Evolutionary conservation across 2,329 filamentous ascomycete genomes (phyloP).

Genomic region (Colletotrichum navitas): DNA sequence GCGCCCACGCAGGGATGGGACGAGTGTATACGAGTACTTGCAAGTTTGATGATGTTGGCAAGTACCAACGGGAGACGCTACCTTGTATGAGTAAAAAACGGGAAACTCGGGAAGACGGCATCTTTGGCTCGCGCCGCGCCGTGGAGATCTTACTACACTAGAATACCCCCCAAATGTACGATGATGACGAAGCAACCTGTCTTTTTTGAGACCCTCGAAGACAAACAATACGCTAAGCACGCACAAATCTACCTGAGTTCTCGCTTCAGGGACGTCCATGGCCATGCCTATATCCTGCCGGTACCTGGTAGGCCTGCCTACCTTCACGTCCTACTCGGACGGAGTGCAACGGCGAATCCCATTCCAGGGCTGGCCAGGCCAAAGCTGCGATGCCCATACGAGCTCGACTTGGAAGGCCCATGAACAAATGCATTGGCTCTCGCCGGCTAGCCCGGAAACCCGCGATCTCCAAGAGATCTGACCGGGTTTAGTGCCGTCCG

Average conservation of each 20-base stretch:
- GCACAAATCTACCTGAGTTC: not conserved
- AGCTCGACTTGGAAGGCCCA: not conserved
- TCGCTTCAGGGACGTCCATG: not conserved
- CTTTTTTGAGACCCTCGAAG: not conserved
- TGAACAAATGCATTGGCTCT: not conserved
- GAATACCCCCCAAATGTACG: conserved; percentile 35
- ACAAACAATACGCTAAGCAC: no score
- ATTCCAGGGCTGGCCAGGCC: conserved; percentile 20
- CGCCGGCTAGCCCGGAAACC: not conserved
- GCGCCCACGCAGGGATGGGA: not conserved
- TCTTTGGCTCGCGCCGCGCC: conserved; percentile 9
- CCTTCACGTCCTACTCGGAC: conserved; percentile 15
- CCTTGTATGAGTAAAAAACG: conserved; percentile 36
- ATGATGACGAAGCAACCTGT: conserved; percentile 26
- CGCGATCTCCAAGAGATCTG: conserved; percentile 21
- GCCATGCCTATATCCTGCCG: not conserved
- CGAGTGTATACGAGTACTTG: conserved; percentile 12
- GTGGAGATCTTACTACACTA: conserved; percentile 8
- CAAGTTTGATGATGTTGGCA: conserved; percentile 6
- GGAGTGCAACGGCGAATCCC: conserved; percentile 29
- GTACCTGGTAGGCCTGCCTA: not conserved
- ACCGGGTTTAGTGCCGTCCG: conserved; percentile 24
- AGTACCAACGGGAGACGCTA: not conserved
- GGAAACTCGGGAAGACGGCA: conserved; percentile 15
- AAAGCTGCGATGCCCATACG: not conserved